Base-by-base conservation (phyloP, 2,329 filamentous ascomycete species). In the Blastomyces emzantsi region DNA sequence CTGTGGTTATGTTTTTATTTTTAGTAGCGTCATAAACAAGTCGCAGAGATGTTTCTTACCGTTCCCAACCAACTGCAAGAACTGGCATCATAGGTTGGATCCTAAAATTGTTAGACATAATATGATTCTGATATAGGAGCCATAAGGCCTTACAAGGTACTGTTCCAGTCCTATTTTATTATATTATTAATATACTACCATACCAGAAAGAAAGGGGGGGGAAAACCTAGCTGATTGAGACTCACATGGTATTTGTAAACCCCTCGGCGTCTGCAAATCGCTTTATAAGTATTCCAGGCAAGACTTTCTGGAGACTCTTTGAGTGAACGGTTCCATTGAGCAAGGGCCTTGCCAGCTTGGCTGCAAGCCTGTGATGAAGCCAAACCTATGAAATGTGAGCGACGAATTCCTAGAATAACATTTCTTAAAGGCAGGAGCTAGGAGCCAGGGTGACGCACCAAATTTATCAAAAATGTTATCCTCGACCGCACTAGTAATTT, bases 211-310 rank as follows among this genome's bases (percentile, higher is more conserved):
- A 17, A 2, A 41, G 17, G 11, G 13, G n/a, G n/a, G n/a, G n/a
- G n/a, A 41, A 41, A 3, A 41, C 11, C 17, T 17, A 17, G 15
- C 15, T 41, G 39, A 71, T 71, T 64, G 60, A 67, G 64, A 33
- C 79, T 78, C 41, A 72, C 69, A 5, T 64, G 49, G 60, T 78
- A 78, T 1, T 72, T 68, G 67, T 73, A 85, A 2, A 77, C 75
- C 5, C 82, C 84, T 62, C 79, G 68, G 55, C 83, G 77, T 51
- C 81, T 75, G 60, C 81, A 81, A 2, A 82, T 78, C 11, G 85
- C 85, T 70, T 81, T 83, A 67, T 86, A 87, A 0, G 84, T 85
- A 1, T 73, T 33, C 73, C 75, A 86, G 43, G 70, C 67, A 15
- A 83, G 70, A 1, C 83, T 83, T 13, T 7, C 45, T 22, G 39